Evolutionary conservation across 23 red algal genomes (phyloP).

Genomic region (Agarophyton chilense): DNA sequence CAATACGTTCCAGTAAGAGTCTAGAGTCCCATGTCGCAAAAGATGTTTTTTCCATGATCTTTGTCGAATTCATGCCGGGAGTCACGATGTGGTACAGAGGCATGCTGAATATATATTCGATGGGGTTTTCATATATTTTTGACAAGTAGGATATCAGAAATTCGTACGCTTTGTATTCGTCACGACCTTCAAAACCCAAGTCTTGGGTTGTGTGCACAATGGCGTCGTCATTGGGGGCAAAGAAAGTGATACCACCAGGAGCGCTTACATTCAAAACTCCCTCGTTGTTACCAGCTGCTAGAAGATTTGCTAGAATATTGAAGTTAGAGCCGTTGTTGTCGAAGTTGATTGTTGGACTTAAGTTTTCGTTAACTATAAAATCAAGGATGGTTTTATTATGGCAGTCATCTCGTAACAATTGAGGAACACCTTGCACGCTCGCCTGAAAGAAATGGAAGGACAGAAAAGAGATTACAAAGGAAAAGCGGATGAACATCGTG

Average conservation of each 20-base stretch:
- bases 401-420: neutral
- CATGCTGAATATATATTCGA: neutral
- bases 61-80: neutral
- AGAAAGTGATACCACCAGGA: slow-evolving; percentile 32
- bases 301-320: slow-evolving; percentile 29
- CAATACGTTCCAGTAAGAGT: neutral
- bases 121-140: slow-evolving; percentile 36
- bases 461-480: neutral
- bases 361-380: neutral
- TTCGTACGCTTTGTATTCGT: neutral
- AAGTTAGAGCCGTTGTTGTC: slow-evolving; percentile 14
- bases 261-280: neutral
- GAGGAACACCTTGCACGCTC: neutral
- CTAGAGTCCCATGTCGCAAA: slow-evolving; percentile 6
- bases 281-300: slow-evolving; percentile 15
- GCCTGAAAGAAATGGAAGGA: neutral
- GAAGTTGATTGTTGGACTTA: neutral
- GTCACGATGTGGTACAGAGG: slow-evolving; percentile 27
- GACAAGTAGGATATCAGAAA: slow-evolving; percentile 16
- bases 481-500: neutral
- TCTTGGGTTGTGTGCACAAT: slow-evolving; percentile 39
- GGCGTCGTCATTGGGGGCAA: slow-evolving; percentile 49
- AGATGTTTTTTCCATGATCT: neutral
- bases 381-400: slow-evolving; percentile 6
- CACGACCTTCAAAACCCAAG: neutral